Conservation (phyloP, 106 monocot genomes). For the Amphibolis antarctica region DNA sequence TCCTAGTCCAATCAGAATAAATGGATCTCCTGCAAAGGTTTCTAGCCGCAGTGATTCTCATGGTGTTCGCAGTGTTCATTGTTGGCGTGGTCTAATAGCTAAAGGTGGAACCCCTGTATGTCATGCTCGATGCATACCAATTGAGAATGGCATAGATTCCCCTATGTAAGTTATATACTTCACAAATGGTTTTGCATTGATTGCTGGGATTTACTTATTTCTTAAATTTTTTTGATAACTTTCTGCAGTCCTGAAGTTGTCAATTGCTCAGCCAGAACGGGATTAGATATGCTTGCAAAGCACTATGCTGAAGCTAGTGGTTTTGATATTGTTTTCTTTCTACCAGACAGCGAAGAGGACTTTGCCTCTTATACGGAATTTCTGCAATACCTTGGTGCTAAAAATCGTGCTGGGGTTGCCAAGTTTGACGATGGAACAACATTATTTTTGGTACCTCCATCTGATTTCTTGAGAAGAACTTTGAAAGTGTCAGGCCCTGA, state of each 20-base stretch:
- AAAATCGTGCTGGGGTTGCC: slow-evolving; percentile 91
- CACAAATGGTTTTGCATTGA: background rate
- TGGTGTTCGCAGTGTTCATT: slow-evolving; percentile 23
- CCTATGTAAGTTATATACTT: slow-evolving; percentile 51
- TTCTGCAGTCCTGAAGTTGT: slow-evolving; percentile 52
- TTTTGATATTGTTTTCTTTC: slow-evolving; percentile 89
- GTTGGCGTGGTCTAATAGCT: slow-evolving; percentile 84
- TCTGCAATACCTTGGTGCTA: slow-evolving; percentile 60
- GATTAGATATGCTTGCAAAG: slow-evolving; percentile 75
- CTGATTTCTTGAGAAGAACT: slow-evolving; percentile 68
- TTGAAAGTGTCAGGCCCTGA: slow-evolving; percentile 81
- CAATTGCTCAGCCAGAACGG: slow-evolving; percentile 88
- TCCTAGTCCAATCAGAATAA: slow-evolving; percentile 23
- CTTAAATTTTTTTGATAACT: background rate
- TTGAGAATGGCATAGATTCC: slow-evolving; percentile 60
- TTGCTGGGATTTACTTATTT: background rate
- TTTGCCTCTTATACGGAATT: slow-evolving; percentile 96
- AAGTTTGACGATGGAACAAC: slow-evolving; percentile 82
- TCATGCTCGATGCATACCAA: slow-evolving; percentile 75
- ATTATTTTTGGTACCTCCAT: slow-evolving; percentile 94
- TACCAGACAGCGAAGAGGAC: slow-evolving; percentile 93
- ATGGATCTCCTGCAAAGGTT: slow-evolving; percentile 5
- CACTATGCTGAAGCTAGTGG: slow-evolving; percentile 71
- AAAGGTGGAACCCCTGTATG: slow-evolving; percentile 92
- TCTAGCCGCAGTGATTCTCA: slow-evolving; percentile 9